Percentiles rank a stretch among this genome's conserved stretches.
These are phyloP conservation scores for Phylloboletellus chloephorus DNA, from an alignment of 1,284 basidiomycete species.

Conservation along the genomic window DNA sequence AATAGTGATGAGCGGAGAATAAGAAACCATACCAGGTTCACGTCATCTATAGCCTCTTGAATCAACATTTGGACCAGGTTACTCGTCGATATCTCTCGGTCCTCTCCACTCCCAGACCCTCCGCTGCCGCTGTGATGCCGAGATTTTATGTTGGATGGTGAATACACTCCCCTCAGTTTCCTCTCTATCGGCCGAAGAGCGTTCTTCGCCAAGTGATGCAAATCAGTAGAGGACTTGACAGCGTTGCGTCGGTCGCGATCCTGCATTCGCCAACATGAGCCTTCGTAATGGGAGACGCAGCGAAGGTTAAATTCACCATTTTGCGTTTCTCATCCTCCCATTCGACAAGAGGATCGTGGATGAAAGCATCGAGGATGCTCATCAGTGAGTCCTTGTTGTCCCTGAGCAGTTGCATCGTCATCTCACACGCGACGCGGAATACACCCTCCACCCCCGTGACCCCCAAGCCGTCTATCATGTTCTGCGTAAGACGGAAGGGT, in stretches of 20 bases:
- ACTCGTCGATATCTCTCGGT: constrained; percentile 70
- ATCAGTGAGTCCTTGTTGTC: constrained; percentile 93
- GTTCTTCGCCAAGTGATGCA: constrained; percentile 63
- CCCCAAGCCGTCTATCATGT: constrained; percentile 89
- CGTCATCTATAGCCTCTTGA: constrained; percentile 72
- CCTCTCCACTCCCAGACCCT: constrained; percentile 23
- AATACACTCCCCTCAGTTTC: constrained; percentile 77
- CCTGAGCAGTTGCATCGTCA: constrained; percentile 83
- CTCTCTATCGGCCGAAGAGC: constrained; percentile 77
- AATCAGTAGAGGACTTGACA: constrained; percentile 45
- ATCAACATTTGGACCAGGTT: constrained; percentile 90
- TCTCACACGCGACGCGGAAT: constrained; percentile 90
- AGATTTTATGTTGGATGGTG: constrained; percentile 45
- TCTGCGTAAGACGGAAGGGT: constrained; percentile 94
- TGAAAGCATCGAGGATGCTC: constrained; percentile 95
- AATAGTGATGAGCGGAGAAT: neutral
- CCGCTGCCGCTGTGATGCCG: constrained; percentile 23
- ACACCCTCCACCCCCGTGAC: constrained; percentile 94
- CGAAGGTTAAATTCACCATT: constrained; percentile 39
- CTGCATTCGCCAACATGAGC: constrained; percentile 15
- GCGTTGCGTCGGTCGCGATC: constrained; percentile 39
- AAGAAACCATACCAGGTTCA: constrained; percentile 61
- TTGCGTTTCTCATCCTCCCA: constrained; percentile 81
- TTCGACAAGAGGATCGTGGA: constrained; percentile 96
- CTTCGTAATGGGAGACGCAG: neutral